Conservation (phyloP, 2,329 filamentous ascomycete species). For the Acrodontium crateriforme region DNA sequence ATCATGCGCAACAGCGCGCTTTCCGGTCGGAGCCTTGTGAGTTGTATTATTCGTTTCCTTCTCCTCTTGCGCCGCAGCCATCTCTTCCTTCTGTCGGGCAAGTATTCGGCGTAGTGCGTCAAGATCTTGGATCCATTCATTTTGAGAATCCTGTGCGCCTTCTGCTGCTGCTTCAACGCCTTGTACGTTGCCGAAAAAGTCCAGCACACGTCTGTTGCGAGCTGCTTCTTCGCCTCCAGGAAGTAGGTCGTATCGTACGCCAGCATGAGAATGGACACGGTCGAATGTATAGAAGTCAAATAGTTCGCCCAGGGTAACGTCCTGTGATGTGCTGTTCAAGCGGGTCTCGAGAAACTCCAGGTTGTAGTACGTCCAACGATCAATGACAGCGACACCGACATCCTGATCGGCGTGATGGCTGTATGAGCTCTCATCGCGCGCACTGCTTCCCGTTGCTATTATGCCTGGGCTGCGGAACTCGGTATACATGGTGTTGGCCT, state of each 20-base stretch:
- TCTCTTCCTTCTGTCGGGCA: slow-evolving; percentile 5
- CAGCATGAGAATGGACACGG: slow-evolving; percentile 88
- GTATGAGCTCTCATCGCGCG: slow-evolving; percentile 91
- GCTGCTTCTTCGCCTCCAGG: slow-evolving; percentile 66
- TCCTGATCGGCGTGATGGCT: slow-evolving; percentile 97
- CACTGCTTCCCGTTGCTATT: slow-evolving; percentile 90
- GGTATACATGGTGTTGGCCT: slow-evolving; percentile 98
- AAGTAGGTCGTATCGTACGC: slow-evolving; percentile 92
- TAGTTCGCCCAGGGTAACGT: slow-evolving; percentile 80
- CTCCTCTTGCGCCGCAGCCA: slow-evolving; percentile 7
- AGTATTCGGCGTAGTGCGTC: slow-evolving; percentile 50
- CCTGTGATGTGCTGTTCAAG: slow-evolving; percentile 71
- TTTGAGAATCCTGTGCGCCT: slow-evolving; percentile 35
- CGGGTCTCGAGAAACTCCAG: slow-evolving; percentile 90
- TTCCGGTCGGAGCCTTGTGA: slow-evolving; percentile 16
- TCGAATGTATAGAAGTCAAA: slow-evolving; percentile 93
- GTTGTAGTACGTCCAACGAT: slow-evolving; percentile 97
- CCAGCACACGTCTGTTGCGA: slow-evolving; percentile 70
- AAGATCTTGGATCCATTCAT: slow-evolving; percentile 52
- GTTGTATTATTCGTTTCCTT: slow-evolving; percentile 11
- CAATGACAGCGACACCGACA: slow-evolving; percentile 93
- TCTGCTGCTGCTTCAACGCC: slow-evolving; percentile 87
- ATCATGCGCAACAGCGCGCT: slow-evolving; percentile 5
- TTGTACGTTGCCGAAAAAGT: slow-evolving; percentile 97
- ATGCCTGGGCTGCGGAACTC: slow-evolving; percentile 98